Percentiles rank a stretch among this genome's conserved stretches.
phyloP scores from a whole-genome alignment of 441 rosid genomes.

The Bocquillonia castaneifolia region DNA sequence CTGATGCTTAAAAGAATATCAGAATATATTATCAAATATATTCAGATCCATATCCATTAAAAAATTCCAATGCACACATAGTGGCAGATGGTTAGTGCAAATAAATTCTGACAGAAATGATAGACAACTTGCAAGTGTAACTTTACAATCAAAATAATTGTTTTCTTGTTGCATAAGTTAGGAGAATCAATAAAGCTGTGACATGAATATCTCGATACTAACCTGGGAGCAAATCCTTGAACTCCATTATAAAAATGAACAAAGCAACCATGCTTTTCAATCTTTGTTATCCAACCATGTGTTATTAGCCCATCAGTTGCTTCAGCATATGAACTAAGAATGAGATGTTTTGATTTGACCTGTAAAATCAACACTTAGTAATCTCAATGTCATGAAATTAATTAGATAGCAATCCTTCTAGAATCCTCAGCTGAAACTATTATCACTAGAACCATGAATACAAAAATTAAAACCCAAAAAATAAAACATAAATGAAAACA shows the following conservation, averaged over 20 bases:
- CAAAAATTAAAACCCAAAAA: not conserved
- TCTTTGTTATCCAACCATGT: slow-evolving; percentile 98
- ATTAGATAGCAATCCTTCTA: not conserved
- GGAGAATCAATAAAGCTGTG: not conserved
- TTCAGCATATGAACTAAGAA: slow-evolving; percentile 83
- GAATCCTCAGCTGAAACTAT: not conserved
- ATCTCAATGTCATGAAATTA: slow-evolving; percentile 19
- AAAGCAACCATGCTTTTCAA: slow-evolving; percentile 93
- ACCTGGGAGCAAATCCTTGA: slow-evolving; percentile 95
- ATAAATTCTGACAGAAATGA: not conserved
- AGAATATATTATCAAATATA: not conserved
- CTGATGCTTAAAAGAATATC: not conserved
- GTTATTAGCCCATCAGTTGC: slow-evolving; percentile 76
- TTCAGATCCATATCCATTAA: not conserved
- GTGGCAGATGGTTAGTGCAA: not conserved
- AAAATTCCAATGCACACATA: not conserved
- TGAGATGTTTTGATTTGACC: slow-evolving; percentile 88
- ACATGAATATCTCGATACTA: slow-evolving; percentile 26
- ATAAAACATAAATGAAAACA: not conserved
- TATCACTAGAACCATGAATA: not conserved
- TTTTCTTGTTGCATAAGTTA: not conserved
- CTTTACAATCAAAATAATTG: not conserved
- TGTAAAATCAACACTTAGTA: slow-evolving; percentile 35
- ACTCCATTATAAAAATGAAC: slow-evolving; percentile 96
- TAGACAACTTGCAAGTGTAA: too few relatives aligned